Evolutionary conservation across 805 yeast genomes (phyloP).

Genomic region (Scheffersomyces coipomensis): DNA sequence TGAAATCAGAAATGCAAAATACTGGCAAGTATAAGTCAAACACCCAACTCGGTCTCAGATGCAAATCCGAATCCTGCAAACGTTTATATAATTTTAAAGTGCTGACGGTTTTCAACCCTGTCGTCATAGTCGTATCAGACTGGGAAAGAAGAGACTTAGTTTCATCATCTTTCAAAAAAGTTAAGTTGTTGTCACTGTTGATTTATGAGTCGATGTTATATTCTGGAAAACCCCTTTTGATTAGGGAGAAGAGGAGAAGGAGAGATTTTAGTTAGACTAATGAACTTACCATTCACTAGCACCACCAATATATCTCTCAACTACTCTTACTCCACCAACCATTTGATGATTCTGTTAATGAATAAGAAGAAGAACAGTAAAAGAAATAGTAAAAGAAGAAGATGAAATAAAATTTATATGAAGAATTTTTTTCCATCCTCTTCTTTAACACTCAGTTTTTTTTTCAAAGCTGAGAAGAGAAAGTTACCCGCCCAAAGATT

Average conservation of each 20-base stretch:
- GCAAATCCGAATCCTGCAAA: conserved; percentile 35
- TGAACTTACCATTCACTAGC: no score
- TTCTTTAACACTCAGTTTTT: not conserved
- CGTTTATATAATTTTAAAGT: no score
- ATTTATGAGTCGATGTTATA: not conserved
- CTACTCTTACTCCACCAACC: no score
- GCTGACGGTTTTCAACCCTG: conserved; percentile 61
- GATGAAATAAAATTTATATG: no score
- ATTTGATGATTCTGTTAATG: no score
- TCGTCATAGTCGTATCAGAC: conserved; percentile 94
- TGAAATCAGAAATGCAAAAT: conserved; percentile 60
- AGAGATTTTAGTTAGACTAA: not conserved
- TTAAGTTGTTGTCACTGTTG: not conserved
- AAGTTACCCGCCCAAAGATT: not conserved
- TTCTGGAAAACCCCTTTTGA: not conserved
- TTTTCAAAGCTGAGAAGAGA: not conserved
- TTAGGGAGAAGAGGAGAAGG: not conserved
- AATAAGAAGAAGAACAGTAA: no score
- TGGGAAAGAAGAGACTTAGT: conserved; percentile 82
- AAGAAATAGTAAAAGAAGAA: no score
- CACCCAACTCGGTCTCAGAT: conserved; percentile 1
- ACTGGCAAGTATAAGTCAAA: conserved; percentile 88
- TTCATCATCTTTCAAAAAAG: conserved; percentile 37
- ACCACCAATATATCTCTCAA: no score
- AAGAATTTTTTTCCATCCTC: not conserved